Conservation (phyloP, 2,329 filamentous ascomycete species). For the Aspergillus tubingensis region DNA sequence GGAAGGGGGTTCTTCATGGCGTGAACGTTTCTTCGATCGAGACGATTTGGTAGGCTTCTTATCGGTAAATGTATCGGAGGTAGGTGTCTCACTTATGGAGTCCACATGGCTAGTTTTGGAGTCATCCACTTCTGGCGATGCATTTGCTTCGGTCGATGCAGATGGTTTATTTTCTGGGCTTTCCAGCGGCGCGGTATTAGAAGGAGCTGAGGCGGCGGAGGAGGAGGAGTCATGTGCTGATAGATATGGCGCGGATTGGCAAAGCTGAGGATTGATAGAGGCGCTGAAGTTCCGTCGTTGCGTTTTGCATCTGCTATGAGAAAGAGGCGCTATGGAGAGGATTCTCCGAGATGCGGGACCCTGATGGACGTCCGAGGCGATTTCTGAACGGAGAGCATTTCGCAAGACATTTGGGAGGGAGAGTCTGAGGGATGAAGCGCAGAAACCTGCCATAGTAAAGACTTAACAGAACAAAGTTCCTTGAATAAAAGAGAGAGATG, state of each 20-base stretch:
- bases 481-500: neutral
- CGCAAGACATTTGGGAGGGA: conserved; percentile 28
- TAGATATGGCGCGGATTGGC: neutral
- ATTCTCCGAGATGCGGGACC: conserved; percentile 7
- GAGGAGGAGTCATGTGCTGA: neutral
- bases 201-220: neutral
- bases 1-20: neutral
- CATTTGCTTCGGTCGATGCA: neutral
- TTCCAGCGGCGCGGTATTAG: too few species aligned
- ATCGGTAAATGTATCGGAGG: neutral
- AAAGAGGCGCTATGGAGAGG: conserved; percentile 4
- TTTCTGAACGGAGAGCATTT: conserved; percentile 28
- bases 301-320: conserved; percentile 3
- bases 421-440: conserved; percentile 27
- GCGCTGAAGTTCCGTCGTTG: conserved; percentile 11
- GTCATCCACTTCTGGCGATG: neutral
- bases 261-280: neutral
- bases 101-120: neutral
- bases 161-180: neutral
- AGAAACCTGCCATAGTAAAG: conserved; percentile 25
- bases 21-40: conserved; percentile 6
- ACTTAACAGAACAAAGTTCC: neutral
- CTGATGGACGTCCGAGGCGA: conserved; percentile 16
- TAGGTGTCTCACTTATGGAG: neutral
- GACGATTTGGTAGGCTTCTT: neutral